Evolutionary conservation across 805 yeast genomes (phyloP).

Genomic region (Candida coquimbonensis): DNA sequence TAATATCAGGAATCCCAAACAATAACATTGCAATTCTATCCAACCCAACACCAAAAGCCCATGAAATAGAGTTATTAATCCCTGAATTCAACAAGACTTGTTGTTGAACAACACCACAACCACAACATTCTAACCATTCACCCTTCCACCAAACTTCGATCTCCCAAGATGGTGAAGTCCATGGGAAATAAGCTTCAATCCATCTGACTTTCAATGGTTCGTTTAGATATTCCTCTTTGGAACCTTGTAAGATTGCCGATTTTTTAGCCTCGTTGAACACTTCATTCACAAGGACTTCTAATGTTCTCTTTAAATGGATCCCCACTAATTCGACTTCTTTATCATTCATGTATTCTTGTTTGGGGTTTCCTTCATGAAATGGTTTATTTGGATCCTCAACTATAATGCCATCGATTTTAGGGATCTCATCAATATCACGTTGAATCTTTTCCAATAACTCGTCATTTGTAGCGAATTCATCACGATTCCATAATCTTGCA

Average conservation of each 20-base stretch:
- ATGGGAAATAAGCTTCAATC: conserved; percentile 94
- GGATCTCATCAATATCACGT: conserved; percentile 56
- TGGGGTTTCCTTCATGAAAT: conserved; percentile 58
- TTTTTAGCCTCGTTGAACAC: conserved; percentile 69
- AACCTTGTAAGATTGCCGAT: conserved; percentile 55
- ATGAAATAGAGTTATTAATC: conserved; percentile 61
- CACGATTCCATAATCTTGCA: conserved; percentile 74
- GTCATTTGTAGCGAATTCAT: conserved; percentile 24
- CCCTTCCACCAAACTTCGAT: conserved; percentile 99
- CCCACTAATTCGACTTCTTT: conserved; percentile 63
- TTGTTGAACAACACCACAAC: conserved; percentile 86
- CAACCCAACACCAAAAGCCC: conserved; percentile 97
- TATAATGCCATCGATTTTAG: conserved; percentile 63
- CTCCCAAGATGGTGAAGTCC: conserved; percentile 99
- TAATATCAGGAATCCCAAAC: conserved; percentile 91
- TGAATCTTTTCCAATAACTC: conserved; percentile 39
- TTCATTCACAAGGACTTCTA: conserved; percentile 76
- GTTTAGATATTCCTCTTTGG: conserved; percentile 47
- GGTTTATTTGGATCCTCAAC: conserved; percentile 63
- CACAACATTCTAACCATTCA: conserved; percentile 96
- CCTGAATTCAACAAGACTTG: conserved; percentile 73
- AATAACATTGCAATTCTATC: conserved; percentile 94
- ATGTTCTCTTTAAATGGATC: conserved; percentile 74
- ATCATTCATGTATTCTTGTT: conserved; percentile 69
- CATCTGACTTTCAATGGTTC: conserved; percentile 84